Evolutionary conservation across 2,329 filamentous ascomycete genomes (phyloP), one percentile per base, ranked within the genome.

Genomic region (Hymenoscyphus scutula): DNA sequence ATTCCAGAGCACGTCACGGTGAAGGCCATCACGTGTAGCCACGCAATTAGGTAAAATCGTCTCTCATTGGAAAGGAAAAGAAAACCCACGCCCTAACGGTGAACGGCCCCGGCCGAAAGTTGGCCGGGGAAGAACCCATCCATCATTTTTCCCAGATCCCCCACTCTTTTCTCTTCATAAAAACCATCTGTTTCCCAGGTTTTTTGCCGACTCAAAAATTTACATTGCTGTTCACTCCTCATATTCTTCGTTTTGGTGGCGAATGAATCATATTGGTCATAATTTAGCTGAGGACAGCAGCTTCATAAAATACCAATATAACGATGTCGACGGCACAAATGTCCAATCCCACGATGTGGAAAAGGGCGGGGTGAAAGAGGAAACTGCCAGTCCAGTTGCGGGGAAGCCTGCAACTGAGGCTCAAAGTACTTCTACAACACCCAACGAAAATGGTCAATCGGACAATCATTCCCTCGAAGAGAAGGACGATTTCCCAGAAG

Each of bases 401-500:
- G 59, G 53, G 8, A n/a, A 60, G 19, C 34, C 64, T 19, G 53
- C 59, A 58, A 57, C 59, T 64, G 60, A 59, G 58, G 37, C 56
- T 58, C 15, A 55, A 30, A 56, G 51, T 15, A 25, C 25, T 30
- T 53, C 54, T 54, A 37, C 29, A n/a, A 53, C 53, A 11, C 30
- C 29, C n/a, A 55, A 34, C 23, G 67, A 63, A 56, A 68, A 64
- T 25, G 64, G 64, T 1, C 64, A 65, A 11, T 65, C 65, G 29
- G 67, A 65, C 38, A 53, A 60, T 8, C 58, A 63, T 11, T 65
- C 64, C n/a, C 19, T 62, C 3, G 71, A 68, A 15, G 67, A 74
- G 2, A 69, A 71, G 38, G 70, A 73, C 60, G 69, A 73, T 17
- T 90, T 89, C 67, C 88, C 88, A 0, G 88, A 90, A 77, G 88